Evolutionary conservation across 768 basidiomycete species (phyloP).

Genomic region (Chalciporus pseudorubinellus): DNA sequence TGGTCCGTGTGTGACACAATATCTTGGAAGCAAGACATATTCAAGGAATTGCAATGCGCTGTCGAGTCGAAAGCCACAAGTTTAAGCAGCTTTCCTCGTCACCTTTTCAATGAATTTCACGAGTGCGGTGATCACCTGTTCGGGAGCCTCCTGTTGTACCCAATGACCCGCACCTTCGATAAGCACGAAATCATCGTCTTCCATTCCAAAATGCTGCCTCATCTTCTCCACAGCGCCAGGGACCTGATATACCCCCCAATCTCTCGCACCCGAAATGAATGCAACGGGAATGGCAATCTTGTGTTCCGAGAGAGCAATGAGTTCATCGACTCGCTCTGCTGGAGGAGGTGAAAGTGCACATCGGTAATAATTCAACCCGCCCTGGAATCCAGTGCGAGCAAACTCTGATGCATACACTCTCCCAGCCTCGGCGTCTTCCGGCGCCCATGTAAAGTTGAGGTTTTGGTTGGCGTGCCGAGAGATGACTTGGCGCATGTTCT

Average conservation of each 20-base stretch:
- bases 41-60: neutral
- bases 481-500: conserved; percentile 53
- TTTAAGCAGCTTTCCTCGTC: neutral
- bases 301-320: conserved; percentile 45
- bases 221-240: conserved; percentile 49
- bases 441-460: conserved; percentile 40
- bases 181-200: conserved; percentile 46
- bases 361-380: conserved; percentile 60
- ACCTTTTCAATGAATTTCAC: conserved; percentile 39
- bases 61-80: neutral
- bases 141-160: conserved; percentile 58
- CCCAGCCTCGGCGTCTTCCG: conserved; percentile 42
- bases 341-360: conserved; percentile 33
- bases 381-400: conserved; percentile 56
- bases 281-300: conserved; percentile 51
- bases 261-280: conserved; percentile 53
- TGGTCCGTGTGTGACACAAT: conserved; percentile 14
- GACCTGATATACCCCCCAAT: conserved; percentile 60
- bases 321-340: conserved; percentile 36
- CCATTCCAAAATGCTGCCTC: conserved; percentile 35
- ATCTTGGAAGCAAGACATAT: neutral
- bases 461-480: conserved; percentile 33
- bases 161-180: conserved; percentile 60
- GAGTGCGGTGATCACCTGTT: conserved; percentile 40
- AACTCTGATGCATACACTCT: conserved; percentile 49